Evolutionary conservation across 441 rosid species (phyloP).

Genomic region (Erodium trifolium): DNA sequence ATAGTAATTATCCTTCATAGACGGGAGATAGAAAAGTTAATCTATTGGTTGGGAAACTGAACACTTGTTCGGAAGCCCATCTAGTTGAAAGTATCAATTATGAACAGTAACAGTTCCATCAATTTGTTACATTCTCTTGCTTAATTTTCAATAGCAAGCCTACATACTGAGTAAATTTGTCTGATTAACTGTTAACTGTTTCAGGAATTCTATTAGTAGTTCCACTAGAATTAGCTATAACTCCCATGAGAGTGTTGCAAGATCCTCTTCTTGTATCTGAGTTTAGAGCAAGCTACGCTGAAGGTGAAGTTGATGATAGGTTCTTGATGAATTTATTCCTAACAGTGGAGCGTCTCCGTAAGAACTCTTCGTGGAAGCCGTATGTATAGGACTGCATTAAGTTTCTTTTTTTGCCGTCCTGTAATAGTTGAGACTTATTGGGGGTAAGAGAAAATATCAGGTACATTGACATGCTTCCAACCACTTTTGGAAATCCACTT

Average conservation of each 20-base stretch:
- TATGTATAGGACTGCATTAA: slow-evolving; percentile 23
- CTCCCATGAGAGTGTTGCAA: slow-evolving; percentile 94
- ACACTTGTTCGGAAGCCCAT: background rate
- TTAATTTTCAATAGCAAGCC: background rate
- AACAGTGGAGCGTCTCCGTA: slow-evolving; percentile 71
- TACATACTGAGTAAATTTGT: background rate
- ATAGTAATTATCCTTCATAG: background rate
- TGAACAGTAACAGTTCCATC: background rate
- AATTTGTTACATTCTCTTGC: background rate
- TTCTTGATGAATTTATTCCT: slow-evolving; percentile 75
- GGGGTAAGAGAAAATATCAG: slow-evolving; percentile 28
- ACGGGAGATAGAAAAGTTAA: no score
- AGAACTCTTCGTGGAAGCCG: slow-evolving; percentile 86
- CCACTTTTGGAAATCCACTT: slow-evolving; percentile 66
- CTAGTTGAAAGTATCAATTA: background rate
- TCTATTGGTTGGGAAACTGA: background rate
- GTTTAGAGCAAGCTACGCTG: slow-evolving; percentile 71
- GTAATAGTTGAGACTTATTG: slow-evolving; percentile 15
- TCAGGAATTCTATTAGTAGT: slow-evolving; percentile 69
- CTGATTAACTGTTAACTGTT: slow-evolving; percentile 1
- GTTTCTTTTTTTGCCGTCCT: slow-evolving; percentile 6
- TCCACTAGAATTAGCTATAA: slow-evolving; percentile 76
- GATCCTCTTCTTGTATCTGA: slow-evolving; percentile 83
- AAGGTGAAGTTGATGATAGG: slow-evolving; percentile 84
- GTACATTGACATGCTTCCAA: slow-evolving; percentile 87